Evolutionary conservation across 169 alveolate genomes (phyloP), one percentile per base, ranked within the genome.

Genomic region (Miamiensis avidus): DNA sequence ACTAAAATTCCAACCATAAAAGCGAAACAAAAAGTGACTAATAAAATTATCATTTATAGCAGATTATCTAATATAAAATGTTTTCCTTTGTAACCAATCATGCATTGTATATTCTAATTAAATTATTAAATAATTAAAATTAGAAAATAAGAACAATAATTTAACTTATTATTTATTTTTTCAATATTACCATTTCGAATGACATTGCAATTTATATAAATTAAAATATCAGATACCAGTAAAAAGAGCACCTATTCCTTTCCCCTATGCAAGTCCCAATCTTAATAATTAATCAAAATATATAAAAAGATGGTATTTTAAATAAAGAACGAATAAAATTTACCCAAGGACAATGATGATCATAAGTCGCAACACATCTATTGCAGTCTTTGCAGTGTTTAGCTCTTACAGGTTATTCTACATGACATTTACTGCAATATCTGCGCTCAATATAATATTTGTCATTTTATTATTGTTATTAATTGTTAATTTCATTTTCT

Each of bases 201-300:
- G 87, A 34, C 28, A 82, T 26, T 34, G 34, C n/a, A 28, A 73
- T 6, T 15, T 83, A 33, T 29, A 81, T 34, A 32, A 76, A 77
- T 31, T 77, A 77, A 16, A 77, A 29, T 25, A 30, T 33, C 0
- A 77, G 72, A 27, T 33, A 77, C 82, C 82, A 77, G 74, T 69
- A 77, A 33, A 77, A 77, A 30, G 28, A 27, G 82, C 82, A 77
- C 64, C 82, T 77, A 33, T 77, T 77, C n/a, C 64, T 77, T 91
- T 78, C 89, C 91, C 75, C 91, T 33, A 97, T 94, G 81, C 99
- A 97, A 34, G 89, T 92, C 29, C 97, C 97, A 31, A 97, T 91
- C 69, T 49, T 49, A 49, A 49, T 11, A 49, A 49, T 49, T 11
- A 49, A 11, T 49, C n/a, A n/a, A n/a, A n/a, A n/a, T n/a, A n/a